These are phyloP conservation scores for Hypoxylon cercidicola DNA, from an alignment of 495 filamentous ascomycete genomes.

Conservation along the genomic window DNA sequence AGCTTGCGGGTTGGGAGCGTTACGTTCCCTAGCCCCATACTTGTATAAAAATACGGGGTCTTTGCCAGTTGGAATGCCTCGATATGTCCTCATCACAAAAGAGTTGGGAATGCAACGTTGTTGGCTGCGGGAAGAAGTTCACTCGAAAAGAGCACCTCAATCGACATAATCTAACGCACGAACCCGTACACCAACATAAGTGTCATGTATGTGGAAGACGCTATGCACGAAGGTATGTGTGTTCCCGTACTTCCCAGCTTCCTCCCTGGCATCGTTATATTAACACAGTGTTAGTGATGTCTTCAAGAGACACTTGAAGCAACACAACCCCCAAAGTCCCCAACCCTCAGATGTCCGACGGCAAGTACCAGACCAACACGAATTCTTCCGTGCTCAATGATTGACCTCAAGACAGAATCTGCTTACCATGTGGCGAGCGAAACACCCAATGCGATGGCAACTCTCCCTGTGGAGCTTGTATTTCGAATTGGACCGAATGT, in stretches of 20 bases:
- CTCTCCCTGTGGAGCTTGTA: constrained; percentile 41
- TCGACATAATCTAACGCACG: constrained; percentile 32
- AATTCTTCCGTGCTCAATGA: constrained; percentile 1
- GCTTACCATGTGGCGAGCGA: constrained; percentile 38
- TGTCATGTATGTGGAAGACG: constrained; percentile 34
- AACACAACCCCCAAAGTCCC: constrained; percentile 28
- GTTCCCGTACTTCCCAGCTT: background rate
- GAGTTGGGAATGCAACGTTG: constrained; percentile 30
- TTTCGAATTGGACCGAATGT: constrained; percentile 30
- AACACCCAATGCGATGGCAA: constrained; percentile 41
- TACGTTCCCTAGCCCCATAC: background rate
- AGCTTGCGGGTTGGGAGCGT: background rate
- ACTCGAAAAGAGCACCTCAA: constrained; percentile 39
- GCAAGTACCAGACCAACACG: background rate
- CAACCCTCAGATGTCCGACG: constrained; percentile 3
- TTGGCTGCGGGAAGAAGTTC: constrained; percentile 36
- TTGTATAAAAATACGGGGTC: constrained; percentile 6
- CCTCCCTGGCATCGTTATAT: constrained; percentile 1
- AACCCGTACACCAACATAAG: constrained; percentile 35
- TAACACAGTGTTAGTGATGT: constrained; percentile 37
- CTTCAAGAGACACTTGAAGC: constrained; percentile 44
- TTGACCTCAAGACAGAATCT: constrained; percentile 24
- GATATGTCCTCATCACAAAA: constrained; percentile 27
- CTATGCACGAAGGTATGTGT: constrained; percentile 35
- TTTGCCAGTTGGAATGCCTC: constrained; percentile 1